A percentile compares a stretch with the other conserved stretches of the same genome.
Evolutionary conservation across 805 yeast genomes (phyloP).

Genomic region (Candida montana): DNA sequence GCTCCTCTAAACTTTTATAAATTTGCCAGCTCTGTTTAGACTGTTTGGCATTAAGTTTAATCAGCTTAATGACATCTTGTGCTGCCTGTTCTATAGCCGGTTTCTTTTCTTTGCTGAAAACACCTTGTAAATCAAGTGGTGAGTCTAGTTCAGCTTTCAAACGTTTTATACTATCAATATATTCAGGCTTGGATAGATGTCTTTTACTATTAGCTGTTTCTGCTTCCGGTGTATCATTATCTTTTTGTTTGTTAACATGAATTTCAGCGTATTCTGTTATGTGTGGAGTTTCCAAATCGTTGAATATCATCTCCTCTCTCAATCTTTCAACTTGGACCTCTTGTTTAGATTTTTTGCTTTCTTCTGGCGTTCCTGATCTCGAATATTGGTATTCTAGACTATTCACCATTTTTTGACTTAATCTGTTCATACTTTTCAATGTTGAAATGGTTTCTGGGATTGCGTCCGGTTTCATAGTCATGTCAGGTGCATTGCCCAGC

Average conservation of each 20-base stretch:
- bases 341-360: conserved; percentile 30
- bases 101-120: conserved; percentile 23
- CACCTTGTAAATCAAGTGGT: conserved; percentile 26
- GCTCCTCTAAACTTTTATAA: conserved; percentile 21
- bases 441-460: conserved; percentile 66
- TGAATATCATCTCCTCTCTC: conserved; percentile 41
- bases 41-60: conserved; percentile 51
- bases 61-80: conserved; percentile 39
- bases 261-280: conserved; percentile 49
- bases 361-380: conserved; percentile 29
- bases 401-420: conserved; percentile 75
- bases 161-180: conserved; percentile 17
- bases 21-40: conserved; percentile 42
- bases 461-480: conserved; percentile 71
- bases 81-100: conserved; percentile 37
- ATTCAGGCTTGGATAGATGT: conserved; percentile 21
- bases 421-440: conserved; percentile 81
- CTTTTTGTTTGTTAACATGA: conserved; percentile 18
- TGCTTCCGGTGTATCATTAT: conserved; percentile 11
- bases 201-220: conserved; percentile 2
- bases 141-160: conserved; percentile 15
- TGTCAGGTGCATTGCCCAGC: conserved; percentile 78
- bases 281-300: conserved; percentile 46
- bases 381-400: conserved; percentile 41
- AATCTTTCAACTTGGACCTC: conserved; percentile 31